Conservation (phyloP, 2,329 filamentous ascomycete species). For the Aspergillus udagawae region DNA sequence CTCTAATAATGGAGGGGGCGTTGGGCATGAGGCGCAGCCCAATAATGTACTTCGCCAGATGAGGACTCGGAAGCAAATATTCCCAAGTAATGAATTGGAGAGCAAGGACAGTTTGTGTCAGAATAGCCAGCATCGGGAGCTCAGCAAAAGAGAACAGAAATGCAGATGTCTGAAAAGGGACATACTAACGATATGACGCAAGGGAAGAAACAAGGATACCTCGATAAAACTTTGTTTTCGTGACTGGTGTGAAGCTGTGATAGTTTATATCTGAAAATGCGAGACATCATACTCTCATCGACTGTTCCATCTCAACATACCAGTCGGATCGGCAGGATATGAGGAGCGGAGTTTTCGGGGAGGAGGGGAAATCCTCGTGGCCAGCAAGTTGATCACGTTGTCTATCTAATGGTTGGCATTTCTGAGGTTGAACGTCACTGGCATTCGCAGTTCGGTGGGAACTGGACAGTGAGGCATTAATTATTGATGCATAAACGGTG, state of each 20-base stretch:
- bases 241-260: not conserved
- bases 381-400: slow-evolving; percentile 18
- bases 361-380: slow-evolving; percentile 2
- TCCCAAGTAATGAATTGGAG: not conserved
- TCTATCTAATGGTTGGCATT: slow-evolving; percentile 16
- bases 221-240: not conserved
- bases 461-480: slow-evolving; percentile 2
- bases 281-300: not conserved
- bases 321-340: not conserved
- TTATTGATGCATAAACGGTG: not conserved
- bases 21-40: not conserved
- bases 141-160: not conserved
- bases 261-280: not conserved
- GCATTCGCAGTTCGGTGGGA: slow-evolving; percentile 7
- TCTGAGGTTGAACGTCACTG: slow-evolving; percentile 8
- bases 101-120: not conserved
- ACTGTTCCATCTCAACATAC: not conserved
- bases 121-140: not conserved
- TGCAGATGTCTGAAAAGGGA: not conserved
- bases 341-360: not conserved
- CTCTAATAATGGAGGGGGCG: too few relatives aligned
- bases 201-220: not conserved
- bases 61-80: not conserved
- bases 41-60: not conserved
- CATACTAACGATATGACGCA: not conserved